phyloP scores from a whole-genome alignment of 768 basidiomycete genomes.

The Xerocomus potaroensis region DNA sequence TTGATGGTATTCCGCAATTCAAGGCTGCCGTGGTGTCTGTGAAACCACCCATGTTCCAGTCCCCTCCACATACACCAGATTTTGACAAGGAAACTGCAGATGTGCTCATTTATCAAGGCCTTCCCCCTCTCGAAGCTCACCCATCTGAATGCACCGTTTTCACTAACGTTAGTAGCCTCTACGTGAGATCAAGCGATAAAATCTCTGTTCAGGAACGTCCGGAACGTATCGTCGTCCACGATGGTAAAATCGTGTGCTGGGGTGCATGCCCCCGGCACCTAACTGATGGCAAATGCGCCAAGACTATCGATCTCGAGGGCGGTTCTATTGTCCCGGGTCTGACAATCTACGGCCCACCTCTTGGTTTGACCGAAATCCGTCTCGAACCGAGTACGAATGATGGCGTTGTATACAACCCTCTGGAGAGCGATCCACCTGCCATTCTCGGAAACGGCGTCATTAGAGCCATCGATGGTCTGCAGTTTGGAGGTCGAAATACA shows the following conservation, averaged over 20 bases:
- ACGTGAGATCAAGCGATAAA: conserved; percentile 25
- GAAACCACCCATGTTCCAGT: conserved; percentile 39
- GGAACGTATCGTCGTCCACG: conserved; percentile 36
- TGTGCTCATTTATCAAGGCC: conserved; percentile 62
- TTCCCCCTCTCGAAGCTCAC: conserved; percentile 60
- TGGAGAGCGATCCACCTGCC: conserved; percentile 39
- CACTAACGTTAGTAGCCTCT: conserved; percentile 56
- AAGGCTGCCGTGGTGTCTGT: conserved; percentile 38
- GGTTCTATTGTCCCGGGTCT: conserved; percentile 69
- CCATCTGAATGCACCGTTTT: conserved; percentile 47
- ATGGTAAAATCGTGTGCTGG: conserved; percentile 51
- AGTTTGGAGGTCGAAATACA: conserved; percentile 12
- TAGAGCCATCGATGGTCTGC: conserved; percentile 42
- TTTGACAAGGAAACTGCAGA: conserved; percentile 65
- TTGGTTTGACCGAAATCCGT: conserved; percentile 69
- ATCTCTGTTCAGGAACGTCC: conserved; percentile 11
- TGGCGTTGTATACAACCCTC: conserved; percentile 56
- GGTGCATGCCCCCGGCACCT: conserved; percentile 31
- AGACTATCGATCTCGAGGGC: conserved; percentile 60
- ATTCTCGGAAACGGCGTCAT: conserved; percentile 7
- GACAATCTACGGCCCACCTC: conserved; percentile 63
- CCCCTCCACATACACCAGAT: conserved; percentile 52
- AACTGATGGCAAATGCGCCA: conserved; percentile 20
- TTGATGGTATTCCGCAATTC: conserved; percentile 81
- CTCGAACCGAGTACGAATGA: conserved; percentile 68